phyloP scores from a whole-genome alignment of 2,329 filamentous ascomycete genomes.

The Apiospora aurea region DNA sequence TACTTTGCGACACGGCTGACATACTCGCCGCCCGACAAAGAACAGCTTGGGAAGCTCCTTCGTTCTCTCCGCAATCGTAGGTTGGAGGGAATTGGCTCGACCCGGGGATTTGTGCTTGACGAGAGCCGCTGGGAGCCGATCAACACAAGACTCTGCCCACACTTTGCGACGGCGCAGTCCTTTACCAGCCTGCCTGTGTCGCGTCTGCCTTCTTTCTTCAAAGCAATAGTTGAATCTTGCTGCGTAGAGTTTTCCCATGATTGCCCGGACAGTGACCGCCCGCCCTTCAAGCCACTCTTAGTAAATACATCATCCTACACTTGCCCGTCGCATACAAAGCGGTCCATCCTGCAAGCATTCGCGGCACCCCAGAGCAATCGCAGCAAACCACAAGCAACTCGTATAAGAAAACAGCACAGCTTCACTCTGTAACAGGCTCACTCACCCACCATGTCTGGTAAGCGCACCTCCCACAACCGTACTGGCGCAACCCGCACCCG shows the following conservation, averaged over 20 bases:
- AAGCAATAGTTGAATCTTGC: constrained; percentile 27
- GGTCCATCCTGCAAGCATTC: constrained; percentile 17
- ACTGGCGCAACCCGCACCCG: constrained; percentile 29
- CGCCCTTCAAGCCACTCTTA: constrained; percentile 8
- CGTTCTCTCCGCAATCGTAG: constrained; percentile 10
- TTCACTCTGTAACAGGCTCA: neutral
- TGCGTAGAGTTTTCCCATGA: constrained; percentile 27
- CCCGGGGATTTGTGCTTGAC: neutral
- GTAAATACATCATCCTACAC: constrained; percentile 23
- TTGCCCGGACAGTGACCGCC: constrained; percentile 26
- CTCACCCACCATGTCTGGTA: constrained; percentile 42
- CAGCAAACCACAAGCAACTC: constrained; percentile 7
- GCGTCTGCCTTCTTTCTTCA: constrained; percentile 11
- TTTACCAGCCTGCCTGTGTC: neutral
- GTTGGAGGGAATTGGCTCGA: constrained; percentile 16
- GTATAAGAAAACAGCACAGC: constrained; percentile 11
- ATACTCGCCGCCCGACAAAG: neutral
- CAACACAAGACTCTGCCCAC: neutral
- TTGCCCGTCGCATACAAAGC: constrained; percentile 17
- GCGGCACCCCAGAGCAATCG: neutral
- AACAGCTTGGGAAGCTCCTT: neutral
- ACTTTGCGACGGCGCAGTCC: neutral
- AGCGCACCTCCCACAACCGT: constrained; percentile 36
- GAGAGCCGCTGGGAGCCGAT: neutral
- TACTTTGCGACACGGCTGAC: neutral